Conservation (phyloP, 495 filamentous ascomycete genomes). For the Trichoderma reesei region DNA sequence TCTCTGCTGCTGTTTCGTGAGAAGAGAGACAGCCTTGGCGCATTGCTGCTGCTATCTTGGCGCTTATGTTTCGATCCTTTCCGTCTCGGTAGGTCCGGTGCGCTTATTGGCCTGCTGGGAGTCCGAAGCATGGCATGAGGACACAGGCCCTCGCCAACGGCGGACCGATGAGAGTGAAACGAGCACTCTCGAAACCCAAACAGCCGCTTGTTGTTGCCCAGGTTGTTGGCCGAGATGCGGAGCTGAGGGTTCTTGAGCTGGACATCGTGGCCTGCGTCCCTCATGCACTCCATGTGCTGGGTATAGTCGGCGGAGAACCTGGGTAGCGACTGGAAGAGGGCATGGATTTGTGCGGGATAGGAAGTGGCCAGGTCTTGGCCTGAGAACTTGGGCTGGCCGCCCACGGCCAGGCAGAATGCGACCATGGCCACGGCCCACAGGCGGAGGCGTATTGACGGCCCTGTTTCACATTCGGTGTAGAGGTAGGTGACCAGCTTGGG, state of each 20-base stretch:
- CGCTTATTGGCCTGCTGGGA: background rate
- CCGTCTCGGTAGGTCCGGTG: background rate
- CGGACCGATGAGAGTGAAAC: conserved; percentile 36
- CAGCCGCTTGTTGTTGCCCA: conserved; percentile 34
- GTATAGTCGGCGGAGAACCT: conserved; percentile 32
- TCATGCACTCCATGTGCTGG: conserved; percentile 33
- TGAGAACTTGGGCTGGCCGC: conserved; percentile 10
- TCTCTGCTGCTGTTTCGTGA: background rate
- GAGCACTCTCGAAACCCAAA: conserved; percentile 42
- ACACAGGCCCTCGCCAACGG: conserved; percentile 33
- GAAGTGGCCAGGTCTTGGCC: background rate
- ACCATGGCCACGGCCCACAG: conserved; percentile 42
- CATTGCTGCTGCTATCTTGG: background rate
- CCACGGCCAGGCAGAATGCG: conserved; percentile 30
- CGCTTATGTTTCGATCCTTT: background rate
- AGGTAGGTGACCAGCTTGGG: conserved; percentile 33
- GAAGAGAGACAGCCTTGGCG: background rate
- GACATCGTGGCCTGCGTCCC: conserved; percentile 29
- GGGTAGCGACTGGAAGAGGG: conserved; percentile 27
- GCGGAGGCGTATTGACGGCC: conserved; percentile 31
- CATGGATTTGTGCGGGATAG: conserved; percentile 21
- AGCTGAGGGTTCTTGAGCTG: conserved; percentile 42
- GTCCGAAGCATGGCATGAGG: conserved; percentile 20
- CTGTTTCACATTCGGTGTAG: conserved; percentile 33
- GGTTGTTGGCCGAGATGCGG: conserved; percentile 32